Evolutionary conservation across 805 yeast genomes (phyloP).

Genomic region (Metschnikowia continentalis): DNA sequence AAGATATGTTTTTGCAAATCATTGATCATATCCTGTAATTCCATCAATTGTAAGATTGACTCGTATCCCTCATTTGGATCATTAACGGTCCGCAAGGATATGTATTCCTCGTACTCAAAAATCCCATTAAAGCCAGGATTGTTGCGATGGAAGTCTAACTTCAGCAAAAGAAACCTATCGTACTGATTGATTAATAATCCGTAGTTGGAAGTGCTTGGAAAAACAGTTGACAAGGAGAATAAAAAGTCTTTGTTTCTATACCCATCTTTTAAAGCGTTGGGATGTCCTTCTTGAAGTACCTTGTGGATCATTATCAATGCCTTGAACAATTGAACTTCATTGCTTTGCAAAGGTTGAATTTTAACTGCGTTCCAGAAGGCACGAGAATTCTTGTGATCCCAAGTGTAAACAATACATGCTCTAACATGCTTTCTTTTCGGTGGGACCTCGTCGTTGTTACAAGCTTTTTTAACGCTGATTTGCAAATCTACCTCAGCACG

Average conservation of each 20-base stretch:
- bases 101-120: slow-evolving; percentile 93
- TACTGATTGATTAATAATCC: slow-evolving; percentile 76
- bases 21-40: slow-evolving; percentile 78
- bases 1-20: slow-evolving; percentile 73
- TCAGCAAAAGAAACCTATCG: slow-evolving; percentile 61
- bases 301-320: slow-evolving; percentile 83
- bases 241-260: slow-evolving; percentile 75
- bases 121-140: slow-evolving; percentile 93
- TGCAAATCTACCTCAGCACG: slow-evolving; percentile 46
- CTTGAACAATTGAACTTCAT: slow-evolving; percentile 82
- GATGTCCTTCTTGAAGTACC: slow-evolving; percentile 97
- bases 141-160: slow-evolving; percentile 74
- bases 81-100: slow-evolving; percentile 78
- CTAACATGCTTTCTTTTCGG: slow-evolving; percentile 96
- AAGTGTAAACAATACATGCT: slow-evolving; percentile 90
- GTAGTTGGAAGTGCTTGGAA: slow-evolving; percentile 48
- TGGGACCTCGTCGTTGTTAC: slow-evolving; percentile 79
- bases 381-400: slow-evolving; percentile 86
- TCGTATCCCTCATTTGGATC: slow-evolving; percentile 97
- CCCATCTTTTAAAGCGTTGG: slow-evolving; percentile 74
- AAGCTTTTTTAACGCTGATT: slow-evolving; percentile 73
- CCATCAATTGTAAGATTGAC: slow-evolving; percentile 79
- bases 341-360: slow-evolving; percentile 71
- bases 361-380: slow-evolving; percentile 84
- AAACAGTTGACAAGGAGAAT: slow-evolving; percentile 60